Conservation (phyloP, 805 yeast genomes). For the Saccharomyces paradoxus region DNA sequence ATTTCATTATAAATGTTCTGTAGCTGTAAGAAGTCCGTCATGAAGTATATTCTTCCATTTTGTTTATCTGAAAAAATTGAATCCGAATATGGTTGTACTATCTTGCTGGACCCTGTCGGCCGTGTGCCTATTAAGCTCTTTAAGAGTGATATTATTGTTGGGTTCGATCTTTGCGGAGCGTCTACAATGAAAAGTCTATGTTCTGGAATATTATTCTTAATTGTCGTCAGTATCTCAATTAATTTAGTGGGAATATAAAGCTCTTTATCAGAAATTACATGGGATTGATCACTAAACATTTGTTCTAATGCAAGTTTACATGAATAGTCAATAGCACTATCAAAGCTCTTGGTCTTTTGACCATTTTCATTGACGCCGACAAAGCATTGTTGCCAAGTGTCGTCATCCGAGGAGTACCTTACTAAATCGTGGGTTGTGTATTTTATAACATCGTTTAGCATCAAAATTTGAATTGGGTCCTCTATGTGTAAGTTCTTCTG, state of each 20-base stretch:
- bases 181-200: slow-evolving; percentile 24
- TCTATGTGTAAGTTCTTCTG: slow-evolving; percentile 12
- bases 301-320: slow-evolving; percentile 16
- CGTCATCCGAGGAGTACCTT: slow-evolving; percentile 3
- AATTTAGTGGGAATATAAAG: slow-evolving; percentile 23
- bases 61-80: slow-evolving; percentile 1
- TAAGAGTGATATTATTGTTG: slow-evolving; percentile 6
- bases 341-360: slow-evolving; percentile 6
- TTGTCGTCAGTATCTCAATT: slow-evolving; percentile 19
- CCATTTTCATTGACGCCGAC: slow-evolving; percentile 10
- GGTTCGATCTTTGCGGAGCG: slow-evolving; percentile 14
- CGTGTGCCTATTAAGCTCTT: slow-evolving; percentile 2
- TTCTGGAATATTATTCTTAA: slow-evolving; percentile 20
- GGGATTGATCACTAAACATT: slow-evolving; percentile 1
- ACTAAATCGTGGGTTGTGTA: slow-evolving; percentile 25
- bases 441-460: slow-evolving; percentile 24
- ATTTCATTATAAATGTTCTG: slow-evolving; percentile 14
- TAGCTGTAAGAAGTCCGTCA: slow-evolving; percentile 12
- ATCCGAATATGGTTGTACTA: slow-evolving; percentile 6
- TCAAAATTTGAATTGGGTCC: slow-evolving; percentile 25
- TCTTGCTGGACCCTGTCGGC: neutral
- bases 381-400: slow-evolving; percentile 23
- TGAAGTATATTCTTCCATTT: neutral
- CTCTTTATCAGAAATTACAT: slow-evolving; percentile 1
- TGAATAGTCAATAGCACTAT: slow-evolving; percentile 17